phyloP scores from a whole-genome alignment of 345 rosid species.

The Pseudoturritis turrita region DNA sequence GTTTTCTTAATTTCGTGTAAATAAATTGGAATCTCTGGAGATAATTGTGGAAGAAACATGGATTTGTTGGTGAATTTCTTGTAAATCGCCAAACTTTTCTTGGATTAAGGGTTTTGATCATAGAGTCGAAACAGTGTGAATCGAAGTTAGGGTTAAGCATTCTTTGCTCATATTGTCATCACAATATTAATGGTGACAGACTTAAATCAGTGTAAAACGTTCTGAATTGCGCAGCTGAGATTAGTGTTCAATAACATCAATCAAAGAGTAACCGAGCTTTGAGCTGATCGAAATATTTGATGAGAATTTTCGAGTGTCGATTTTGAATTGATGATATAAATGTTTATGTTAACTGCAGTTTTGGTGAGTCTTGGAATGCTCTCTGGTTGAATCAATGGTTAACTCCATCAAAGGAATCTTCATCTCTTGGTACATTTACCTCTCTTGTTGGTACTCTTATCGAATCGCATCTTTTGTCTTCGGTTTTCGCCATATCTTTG shows the following conservation, averaged over 20 bases:
- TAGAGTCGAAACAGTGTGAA: too few species aligned
- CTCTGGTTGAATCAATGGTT: conserved; percentile 4
- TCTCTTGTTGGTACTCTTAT: background rate
- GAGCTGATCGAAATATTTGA: background rate
- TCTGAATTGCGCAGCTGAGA: background rate
- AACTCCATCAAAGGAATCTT: conserved; percentile 15
- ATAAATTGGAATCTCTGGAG: background rate
- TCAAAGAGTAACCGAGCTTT: background rate
- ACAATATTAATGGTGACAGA: background rate
- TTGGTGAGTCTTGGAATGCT: background rate
- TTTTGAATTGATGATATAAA: background rate
- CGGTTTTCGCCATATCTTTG: background rate
- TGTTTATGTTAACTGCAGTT: background rate
- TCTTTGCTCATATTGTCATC: background rate
- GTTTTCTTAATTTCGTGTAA: background rate
- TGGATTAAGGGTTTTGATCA: background rate
- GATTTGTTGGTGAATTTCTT: background rate
- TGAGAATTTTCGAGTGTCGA: background rate
- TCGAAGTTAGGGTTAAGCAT: background rate
- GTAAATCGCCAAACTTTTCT: background rate
- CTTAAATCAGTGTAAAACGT: background rate
- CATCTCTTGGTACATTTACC: conserved; percentile 14
- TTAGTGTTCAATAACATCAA: background rate
- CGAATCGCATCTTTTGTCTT: background rate
- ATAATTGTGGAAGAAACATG: background rate